These are phyloP conservation scores for Prunus mongolica DNA, from an alignment of 306 rosid species.

Conservation along the genomic window DNA sequence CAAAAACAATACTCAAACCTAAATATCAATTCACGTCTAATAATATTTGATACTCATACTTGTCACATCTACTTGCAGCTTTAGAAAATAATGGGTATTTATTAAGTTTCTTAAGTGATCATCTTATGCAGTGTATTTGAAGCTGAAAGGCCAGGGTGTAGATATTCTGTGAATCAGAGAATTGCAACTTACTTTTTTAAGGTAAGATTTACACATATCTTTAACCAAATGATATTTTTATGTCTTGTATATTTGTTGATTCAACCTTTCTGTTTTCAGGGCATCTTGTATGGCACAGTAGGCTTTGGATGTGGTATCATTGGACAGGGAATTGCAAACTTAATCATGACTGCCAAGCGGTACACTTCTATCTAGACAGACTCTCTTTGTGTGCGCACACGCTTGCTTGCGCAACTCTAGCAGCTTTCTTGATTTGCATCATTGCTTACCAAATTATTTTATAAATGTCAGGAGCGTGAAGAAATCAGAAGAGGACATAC, in stretches of 20 bases:
- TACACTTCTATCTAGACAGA: conserved; percentile 23
- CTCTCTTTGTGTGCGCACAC: background rate
- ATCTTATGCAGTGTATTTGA: conserved; percentile 43
- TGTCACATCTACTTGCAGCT: background rate
- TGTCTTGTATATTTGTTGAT: background rate
- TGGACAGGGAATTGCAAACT: conserved; percentile 96
- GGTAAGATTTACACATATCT: conserved; percentile 21
- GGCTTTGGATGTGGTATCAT: conserved; percentile 92
- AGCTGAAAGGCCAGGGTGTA: conserved; percentile 47
- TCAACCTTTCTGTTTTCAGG: conserved; percentile 44
- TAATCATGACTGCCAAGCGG: conserved; percentile 91
- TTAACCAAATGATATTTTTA: background rate
- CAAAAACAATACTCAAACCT: background rate
- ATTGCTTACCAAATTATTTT: conserved; percentile 10
- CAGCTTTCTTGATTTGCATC: background rate
- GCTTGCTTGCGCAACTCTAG: background rate
- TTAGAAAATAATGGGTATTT: background rate
- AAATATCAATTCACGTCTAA: background rate
- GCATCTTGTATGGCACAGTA: conserved; percentile 79
- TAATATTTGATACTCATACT: background rate
- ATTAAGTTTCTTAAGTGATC: background rate
- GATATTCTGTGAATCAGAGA: conserved; percentile 40
- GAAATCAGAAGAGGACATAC: conserved; percentile 90
- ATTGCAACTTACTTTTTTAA: conserved; percentile 41
- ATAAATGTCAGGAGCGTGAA: conserved; percentile 59